phyloP scores from a whole-genome alignment of 495 filamentous ascomycete species.

The Lepraria neglecta region DNA sequence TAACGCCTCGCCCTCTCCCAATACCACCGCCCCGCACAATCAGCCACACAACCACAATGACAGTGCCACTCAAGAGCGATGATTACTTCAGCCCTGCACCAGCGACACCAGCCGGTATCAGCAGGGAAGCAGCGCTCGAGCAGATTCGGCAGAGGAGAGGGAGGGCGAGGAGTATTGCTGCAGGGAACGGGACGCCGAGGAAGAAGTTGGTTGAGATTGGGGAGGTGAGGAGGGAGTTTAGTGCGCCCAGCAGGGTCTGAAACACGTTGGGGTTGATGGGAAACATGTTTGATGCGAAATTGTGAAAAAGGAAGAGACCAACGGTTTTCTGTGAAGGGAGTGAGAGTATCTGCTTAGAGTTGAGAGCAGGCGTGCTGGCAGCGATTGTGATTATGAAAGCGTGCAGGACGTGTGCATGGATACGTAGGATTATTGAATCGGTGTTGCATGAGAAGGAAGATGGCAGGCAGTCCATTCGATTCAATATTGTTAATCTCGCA shows the following conservation, averaged over 20 bases:
- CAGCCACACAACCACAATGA: slow-evolving; percentile 30
- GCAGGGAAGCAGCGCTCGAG: slow-evolving; percentile 46
- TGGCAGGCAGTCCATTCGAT: no score
- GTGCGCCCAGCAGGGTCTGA: slow-evolving; percentile 22
- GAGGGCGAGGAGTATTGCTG: slow-evolving; percentile 40
- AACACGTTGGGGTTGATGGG: no score
- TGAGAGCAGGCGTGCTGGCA: no score
- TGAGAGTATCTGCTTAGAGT: neutral
- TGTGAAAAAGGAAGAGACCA: neutral
- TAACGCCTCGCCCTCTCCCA: slow-evolving; percentile 24
- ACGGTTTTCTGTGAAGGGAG: neutral
- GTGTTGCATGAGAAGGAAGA: no score
- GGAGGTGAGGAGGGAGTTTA: slow-evolving; percentile 25
- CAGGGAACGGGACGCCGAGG: slow-evolving; percentile 31
- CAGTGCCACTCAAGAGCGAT: slow-evolving; percentile 22
- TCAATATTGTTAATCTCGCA: no score
- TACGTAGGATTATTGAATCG: neutral
- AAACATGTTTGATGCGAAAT: neutral
- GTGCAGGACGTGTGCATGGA: neutral
- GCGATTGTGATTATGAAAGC: neutral
- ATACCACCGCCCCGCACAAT: slow-evolving; percentile 15
- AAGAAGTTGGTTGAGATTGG: slow-evolving; percentile 19
- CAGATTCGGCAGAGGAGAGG: slow-evolving; percentile 46
- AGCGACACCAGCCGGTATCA: slow-evolving; percentile 38
- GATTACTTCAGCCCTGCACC: slow-evolving; percentile 22